Conservation (phyloP, 768 basidiomycete species). For the Podaxis pistillaris region DNA sequence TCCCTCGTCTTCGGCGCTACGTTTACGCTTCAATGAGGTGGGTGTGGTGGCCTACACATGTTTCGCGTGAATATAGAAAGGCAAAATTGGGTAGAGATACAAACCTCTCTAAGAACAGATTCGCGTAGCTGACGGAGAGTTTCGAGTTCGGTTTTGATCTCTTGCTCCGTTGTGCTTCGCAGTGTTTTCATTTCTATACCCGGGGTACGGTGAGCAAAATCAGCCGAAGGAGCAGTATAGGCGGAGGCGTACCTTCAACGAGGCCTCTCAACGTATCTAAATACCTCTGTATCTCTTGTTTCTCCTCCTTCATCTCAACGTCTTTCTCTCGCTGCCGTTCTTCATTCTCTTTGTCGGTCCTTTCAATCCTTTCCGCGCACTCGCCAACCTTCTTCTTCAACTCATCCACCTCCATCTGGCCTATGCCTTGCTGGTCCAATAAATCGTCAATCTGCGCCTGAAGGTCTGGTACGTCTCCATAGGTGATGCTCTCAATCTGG, state of each 20-base stretch:
- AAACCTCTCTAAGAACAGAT: constrained; percentile 25
- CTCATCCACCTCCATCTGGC: constrained; percentile 12
- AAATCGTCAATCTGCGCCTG: constrained; percentile 38
- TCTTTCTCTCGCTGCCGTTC: constrained; percentile 19
- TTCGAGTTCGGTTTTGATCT: constrained; percentile 46
- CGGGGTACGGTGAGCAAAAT: constrained; percentile 1
- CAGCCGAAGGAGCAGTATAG: neutral
- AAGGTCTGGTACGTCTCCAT: constrained; percentile 32
- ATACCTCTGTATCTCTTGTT: constrained; percentile 23
- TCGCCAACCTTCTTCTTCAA: constrained; percentile 7
- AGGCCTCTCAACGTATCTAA: constrained; percentile 36
- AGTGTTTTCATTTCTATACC: constrained; percentile 44
- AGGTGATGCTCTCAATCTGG: constrained; percentile 26
- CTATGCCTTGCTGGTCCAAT: constrained; percentile 20
- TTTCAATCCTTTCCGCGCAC: neutral
- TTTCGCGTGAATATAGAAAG: neutral
- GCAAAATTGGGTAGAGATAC: constrained; percentile 15
- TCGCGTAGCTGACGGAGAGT: constrained; percentile 27
- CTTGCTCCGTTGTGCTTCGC: constrained; percentile 39
- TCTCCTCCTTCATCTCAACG: constrained; percentile 18
- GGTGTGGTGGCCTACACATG: constrained; percentile 15
- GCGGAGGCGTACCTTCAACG: constrained; percentile 37
- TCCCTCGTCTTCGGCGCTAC: constrained; percentile 20
- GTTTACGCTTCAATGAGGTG: constrained; percentile 54
- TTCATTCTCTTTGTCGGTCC: constrained; percentile 3